phyloP scores from a whole-genome alignment of 2,329 filamentous ascomycete genomes.

The Tolypocladium album region DNA sequence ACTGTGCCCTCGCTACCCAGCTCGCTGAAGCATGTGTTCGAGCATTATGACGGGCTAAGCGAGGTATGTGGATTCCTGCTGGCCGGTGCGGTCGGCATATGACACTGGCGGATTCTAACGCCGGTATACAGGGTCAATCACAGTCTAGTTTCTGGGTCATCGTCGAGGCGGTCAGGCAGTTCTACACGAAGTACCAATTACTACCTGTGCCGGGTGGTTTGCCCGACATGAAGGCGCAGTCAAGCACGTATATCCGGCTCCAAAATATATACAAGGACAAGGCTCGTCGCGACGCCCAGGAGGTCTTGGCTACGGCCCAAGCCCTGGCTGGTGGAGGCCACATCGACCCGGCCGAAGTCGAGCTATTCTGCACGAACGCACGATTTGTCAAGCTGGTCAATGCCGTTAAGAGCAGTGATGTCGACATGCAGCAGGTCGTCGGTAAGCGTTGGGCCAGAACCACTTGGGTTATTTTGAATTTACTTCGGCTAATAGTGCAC shows the following conservation, averaged over 20 bases:
- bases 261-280: slow-evolving; percentile 91
- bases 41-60: slow-evolving; percentile 39
- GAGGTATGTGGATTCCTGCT: slow-evolving; percentile 34
- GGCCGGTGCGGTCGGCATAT: neutral
- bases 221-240: slow-evolving; percentile 96
- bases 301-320: slow-evolving; percentile 59
- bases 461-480: too few species aligned
- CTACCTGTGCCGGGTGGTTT: slow-evolving; percentile 79
- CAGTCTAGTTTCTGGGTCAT: slow-evolving; percentile 75
- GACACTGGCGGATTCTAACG: neutral
- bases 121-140: neutral
- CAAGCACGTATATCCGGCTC: slow-evolving; percentile 76
- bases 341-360: slow-evolving; percentile 65
- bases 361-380: slow-evolving; percentile 91
- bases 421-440: slow-evolving; percentile 39
- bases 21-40: slow-evolving; percentile 67
- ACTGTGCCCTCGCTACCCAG: slow-evolving; percentile 56
- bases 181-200: slow-evolving; percentile 60
- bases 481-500: neutral
- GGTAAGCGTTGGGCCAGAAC: slow-evolving; percentile 29
- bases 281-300: slow-evolving; percentile 64
- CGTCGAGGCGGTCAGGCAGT: slow-evolving; percentile 64
- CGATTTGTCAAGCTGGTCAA: slow-evolving; percentile 85
- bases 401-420: slow-evolving; percentile 29
- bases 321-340: slow-evolving; percentile 33